phyloP scores from a whole-genome alignment of 805 yeast genomes.

The Spathaspora boniae region DNA sequence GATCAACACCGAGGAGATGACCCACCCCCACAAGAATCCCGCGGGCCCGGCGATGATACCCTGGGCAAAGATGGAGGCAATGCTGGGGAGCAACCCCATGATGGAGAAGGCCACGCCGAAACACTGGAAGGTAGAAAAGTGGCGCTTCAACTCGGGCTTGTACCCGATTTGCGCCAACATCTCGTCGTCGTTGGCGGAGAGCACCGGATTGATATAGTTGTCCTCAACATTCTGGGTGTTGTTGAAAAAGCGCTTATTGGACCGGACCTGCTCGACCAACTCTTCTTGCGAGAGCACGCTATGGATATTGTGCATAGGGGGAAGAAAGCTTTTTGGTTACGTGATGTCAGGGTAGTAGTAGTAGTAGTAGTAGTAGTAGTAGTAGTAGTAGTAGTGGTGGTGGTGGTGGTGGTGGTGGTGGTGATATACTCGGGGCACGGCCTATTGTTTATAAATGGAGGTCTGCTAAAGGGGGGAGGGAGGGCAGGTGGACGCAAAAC shows the following conservation, averaged over 20 bases:
- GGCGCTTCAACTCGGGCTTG: constrained; percentile 28
- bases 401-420: too few species aligned
- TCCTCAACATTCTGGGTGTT: constrained; percentile 27
- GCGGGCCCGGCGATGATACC: constrained; percentile 29
- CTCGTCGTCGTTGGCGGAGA: constrained; percentile 19
- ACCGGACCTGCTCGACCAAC: constrained; percentile 21
- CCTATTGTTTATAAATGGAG: too few species aligned
- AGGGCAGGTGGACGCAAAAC: too few species aligned
- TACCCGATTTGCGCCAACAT: constrained; percentile 33
- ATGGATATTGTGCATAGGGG: constrained; percentile 8
- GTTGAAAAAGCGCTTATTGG: constrained; percentile 23
- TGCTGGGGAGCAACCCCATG: constrained; percentile 32
- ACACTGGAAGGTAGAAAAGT: constrained; percentile 26
- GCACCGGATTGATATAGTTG: constrained; percentile 21
- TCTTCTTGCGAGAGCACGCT: constrained; percentile 20
- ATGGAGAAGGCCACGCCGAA: constrained; percentile 34
- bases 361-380: too few species aligned
- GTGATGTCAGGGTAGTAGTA: too few species aligned
- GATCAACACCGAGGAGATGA: constrained; percentile 22
- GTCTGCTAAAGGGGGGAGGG: too few species aligned
- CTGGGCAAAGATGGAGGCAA: constrained; percentile 21
- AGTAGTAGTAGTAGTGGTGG: too few species aligned
- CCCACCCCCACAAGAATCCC: constrained; percentile 32
- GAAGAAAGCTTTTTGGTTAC: not conserved
- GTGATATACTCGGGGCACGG: too few species aligned